Conservation (phyloP, 2,329 filamentous ascomycete species). For the Xylariaceae sp. region DNA sequence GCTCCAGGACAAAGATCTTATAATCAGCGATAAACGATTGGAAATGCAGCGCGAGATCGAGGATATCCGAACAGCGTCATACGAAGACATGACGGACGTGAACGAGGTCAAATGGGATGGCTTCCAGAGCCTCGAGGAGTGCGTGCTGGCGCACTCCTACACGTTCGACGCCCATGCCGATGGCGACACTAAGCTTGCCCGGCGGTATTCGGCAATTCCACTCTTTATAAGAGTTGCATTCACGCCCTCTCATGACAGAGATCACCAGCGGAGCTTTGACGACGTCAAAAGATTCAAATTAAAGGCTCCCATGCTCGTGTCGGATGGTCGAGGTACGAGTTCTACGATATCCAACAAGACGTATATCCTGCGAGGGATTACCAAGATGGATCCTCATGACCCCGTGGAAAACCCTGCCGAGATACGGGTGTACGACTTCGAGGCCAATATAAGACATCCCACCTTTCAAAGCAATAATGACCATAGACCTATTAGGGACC, state of each 20-base stretch:
- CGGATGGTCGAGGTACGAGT: too few species aligned
- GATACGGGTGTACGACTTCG: background rate
- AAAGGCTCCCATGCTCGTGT: too few species aligned
- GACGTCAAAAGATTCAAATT: background rate
- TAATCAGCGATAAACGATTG: background rate
- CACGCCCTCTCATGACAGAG: slow-evolving; percentile 1
- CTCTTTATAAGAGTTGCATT: background rate
- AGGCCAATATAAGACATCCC: background rate
- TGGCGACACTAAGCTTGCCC: background rate
- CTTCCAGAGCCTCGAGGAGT: background rate
- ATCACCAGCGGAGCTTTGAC: background rate
- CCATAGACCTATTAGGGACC: background rate
- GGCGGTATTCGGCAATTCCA: background rate
- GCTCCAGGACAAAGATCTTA: background rate
- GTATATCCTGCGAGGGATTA: background rate
- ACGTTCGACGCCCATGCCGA: background rate
- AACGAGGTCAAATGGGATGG: slow-evolving; percentile 9
- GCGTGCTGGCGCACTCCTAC: background rate
- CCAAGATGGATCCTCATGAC: background rate
- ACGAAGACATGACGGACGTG: background rate
- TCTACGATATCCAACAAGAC: background rate
- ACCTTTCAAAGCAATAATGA: background rate
- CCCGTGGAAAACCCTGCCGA: background rate
- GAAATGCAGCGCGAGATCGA: too few species aligned
- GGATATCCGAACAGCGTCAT: background rate